Evolutionary conservation across 495 filamentous ascomycete genomes (phyloP), one percentile per base, ranked within the genome.

Genomic region (Amphirosellinia nigrospora): DNA sequence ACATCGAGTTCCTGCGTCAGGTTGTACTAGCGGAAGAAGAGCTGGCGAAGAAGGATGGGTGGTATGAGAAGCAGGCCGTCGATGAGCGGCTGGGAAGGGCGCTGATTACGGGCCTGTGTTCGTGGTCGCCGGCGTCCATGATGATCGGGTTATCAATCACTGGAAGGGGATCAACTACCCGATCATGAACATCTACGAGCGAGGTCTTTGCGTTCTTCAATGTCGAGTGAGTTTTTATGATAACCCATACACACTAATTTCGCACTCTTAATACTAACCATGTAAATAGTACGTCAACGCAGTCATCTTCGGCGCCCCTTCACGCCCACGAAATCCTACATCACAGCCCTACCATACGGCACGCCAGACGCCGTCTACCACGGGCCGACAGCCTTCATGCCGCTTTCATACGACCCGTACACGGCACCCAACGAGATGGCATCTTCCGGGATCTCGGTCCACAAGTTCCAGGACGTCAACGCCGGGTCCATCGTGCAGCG

Each of bases 101-200:
- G 85, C 83, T 41, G 92, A 97, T 75, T 96, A 95, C 77, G 85
- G 87, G 0, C 92, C 94, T 0, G 90, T 89, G 21, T 99, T 92
- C 77, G 86, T 99, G 56, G 88, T 98, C 71, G 94, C 92, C 7
- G 96, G 96, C 32, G 89, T 99, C 34, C 96, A 99, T 76, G 91
- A 96, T 75, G 96, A 99, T 79, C 87, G 90, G 70, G 94, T 95
- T 50, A 96, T 99, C 77, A 98, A 98, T 79, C 79, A 89, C 73
- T 95, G 92, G 92, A 98, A 98, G 82, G 94, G 96, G 11, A 83
- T 97, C 71, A 99, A 99, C 80, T 98, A 98, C 78, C 96, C 96
- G 1, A 98, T 99, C 78, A 99, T 98, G 96, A 98, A 97, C 81
- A 93, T 98, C 46, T 97, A 94, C 74, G 96, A 99, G 85, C 90